Evolutionary conservation across 2,329 filamentous ascomycete species (phyloP), one percentile per base, ranked within the genome.

Genomic region (Fusarium dlaminii): DNA sequence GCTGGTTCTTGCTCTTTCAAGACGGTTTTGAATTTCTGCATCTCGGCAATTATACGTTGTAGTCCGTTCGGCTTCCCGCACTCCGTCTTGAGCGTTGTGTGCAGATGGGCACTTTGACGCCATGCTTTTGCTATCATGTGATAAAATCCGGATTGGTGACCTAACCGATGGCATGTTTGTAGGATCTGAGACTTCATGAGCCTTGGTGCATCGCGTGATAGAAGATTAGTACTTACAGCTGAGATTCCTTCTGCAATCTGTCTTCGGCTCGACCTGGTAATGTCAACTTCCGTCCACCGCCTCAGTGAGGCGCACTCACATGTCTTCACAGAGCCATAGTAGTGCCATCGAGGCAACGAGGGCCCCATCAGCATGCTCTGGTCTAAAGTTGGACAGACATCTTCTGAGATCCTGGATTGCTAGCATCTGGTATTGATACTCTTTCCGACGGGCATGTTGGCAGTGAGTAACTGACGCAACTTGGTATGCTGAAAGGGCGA

Each of bases 381-480:
- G 42, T 3, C 58, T 58, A 15, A 72, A 72, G 20, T 68, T 49
- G 24, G 57, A 51, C 6, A 72, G 30, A 10, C 57, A 72, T 22
- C 62, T 36, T 8, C 68, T 48, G 4, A 72, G 39, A 20, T 72
- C 69, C 9, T 72, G 56, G 29, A 72, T 72, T 11, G 69, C 69
- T 14, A 72, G 36, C 69, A 68, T 72, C 27, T 72, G 69, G 6
- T 68, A 72, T 18, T 72, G 69, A 30, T 72, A 72, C 20, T 71
- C 68, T 56, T 68, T 72, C 6, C 64, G 57, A 7, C 69, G 57
- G 48, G 69, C 69, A 37, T 64, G 64, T 55, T 72, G 42, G 7
- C 69, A 72, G 3, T 72, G 54, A 8, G 55, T 64, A 14, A 54
- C 54, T 11, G 64, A 68, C 12, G 69, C 68, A n/a, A 72, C 68